These are phyloP conservation scores for Kodamaea restingae DNA, from an alignment of 805 yeast genomes.

Conservation along the genomic window DNA sequence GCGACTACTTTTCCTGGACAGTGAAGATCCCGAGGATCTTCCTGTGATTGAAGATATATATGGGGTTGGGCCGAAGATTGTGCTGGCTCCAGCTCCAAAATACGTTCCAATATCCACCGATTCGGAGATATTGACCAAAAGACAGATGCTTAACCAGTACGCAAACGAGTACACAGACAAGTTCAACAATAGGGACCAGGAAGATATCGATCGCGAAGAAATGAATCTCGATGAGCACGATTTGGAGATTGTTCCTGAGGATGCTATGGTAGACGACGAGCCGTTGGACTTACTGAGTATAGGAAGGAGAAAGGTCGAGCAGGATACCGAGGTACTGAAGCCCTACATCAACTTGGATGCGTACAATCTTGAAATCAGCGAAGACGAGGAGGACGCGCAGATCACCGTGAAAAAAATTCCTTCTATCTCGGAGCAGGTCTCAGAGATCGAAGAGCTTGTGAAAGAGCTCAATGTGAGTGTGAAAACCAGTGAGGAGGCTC, in stretches of 20 bases:
- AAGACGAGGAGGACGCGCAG: constrained; percentile 8
- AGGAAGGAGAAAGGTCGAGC: neutral
- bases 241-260: constrained; percentile 3
- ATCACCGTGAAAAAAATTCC: constrained; percentile 1
- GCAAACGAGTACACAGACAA: constrained; percentile 13
- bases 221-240: constrained; percentile 9
- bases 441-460: neutral
- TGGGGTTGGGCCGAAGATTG: too few relatives aligned
- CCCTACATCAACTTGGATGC: neutral
- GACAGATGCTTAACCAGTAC: constrained; percentile 7
- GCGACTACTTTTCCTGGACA: too few relatives aligned
- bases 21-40: too few relatives aligned
- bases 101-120: constrained; percentile 9
- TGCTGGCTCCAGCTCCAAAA: constrained; percentile 3
- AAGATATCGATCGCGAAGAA: constrained; percentile 7
- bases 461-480: neutral
- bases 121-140: constrained; percentile 4
- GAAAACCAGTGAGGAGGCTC: neutral
- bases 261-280: constrained; percentile 7
- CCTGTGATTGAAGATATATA: neutral
- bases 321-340: neutral
- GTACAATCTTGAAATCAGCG: constrained; percentile 6
- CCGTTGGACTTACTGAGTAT: constrained; percentile 6
- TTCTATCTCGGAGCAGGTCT: constrained; percentile 6
- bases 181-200: constrained; percentile 14